Conservation (phyloP, 1,284 basidiomycete genomes). For the Ganoderma sinense region DNA sequence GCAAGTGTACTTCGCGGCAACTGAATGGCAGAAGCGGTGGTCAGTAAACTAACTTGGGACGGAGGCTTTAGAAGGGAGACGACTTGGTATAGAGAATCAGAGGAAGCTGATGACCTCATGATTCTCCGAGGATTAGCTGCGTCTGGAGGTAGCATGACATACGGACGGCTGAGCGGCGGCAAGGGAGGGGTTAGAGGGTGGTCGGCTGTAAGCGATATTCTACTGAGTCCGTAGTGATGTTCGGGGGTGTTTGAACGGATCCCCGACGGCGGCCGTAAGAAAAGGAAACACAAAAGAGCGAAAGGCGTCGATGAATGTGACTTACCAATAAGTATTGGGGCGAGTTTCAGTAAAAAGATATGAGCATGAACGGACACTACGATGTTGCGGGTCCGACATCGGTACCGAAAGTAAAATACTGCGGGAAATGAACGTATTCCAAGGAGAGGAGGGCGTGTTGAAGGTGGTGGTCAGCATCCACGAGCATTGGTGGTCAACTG, state of each 20-base stretch:
- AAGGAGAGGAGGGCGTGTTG: neutral
- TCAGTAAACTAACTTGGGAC: constrained; percentile 17
- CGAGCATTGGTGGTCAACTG: constrained; percentile 2
- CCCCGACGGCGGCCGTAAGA: neutral
- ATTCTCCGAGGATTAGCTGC: constrained; percentile 27
- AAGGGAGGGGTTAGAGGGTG: neutral
- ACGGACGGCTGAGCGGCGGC: constrained; percentile 2
- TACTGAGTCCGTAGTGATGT: constrained; percentile 11
- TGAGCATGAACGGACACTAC: neutral
- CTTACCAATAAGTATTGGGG: neutral
- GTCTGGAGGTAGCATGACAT: constrained; percentile 13
- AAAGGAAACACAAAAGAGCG: neutral
- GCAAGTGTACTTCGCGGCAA: constrained; percentile 1
- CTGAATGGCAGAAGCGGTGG: constrained; percentile 21
- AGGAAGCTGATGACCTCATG: constrained; percentile 27
- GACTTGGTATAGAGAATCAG: constrained; percentile 13
- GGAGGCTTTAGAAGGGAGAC: constrained; percentile 11
- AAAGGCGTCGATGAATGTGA: neutral
- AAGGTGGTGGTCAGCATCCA: neutral
- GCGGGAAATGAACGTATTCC: neutral
- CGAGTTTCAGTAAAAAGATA: neutral
- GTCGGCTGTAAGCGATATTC: neutral
- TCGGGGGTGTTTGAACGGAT: constrained; percentile 6
- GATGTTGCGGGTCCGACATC: neutral
- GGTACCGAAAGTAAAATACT: neutral